Conservation (phyloP, 495 filamentous ascomycete species). For the Penicillium soppii region DNA sequence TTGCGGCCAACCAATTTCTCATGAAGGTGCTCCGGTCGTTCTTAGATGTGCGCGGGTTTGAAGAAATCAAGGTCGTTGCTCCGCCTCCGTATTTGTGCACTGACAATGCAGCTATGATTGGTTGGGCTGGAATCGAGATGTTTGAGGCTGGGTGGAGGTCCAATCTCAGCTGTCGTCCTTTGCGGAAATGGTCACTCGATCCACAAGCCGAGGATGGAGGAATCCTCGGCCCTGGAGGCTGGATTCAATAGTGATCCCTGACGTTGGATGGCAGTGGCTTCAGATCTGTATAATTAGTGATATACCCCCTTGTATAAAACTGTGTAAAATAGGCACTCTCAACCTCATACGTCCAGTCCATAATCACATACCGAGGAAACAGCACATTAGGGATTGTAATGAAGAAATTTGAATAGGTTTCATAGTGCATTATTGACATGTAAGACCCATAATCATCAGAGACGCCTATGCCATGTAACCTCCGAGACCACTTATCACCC, state of each 20-base stretch:
- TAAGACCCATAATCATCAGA: conserved; percentile 15
- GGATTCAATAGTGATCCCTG: conserved; percentile 23
- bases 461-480: conserved; percentile 30
- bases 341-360: neutral
- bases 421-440: conserved; percentile 8
- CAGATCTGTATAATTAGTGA: no score
- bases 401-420: neutral
- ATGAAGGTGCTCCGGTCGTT: conserved; percentile 61
- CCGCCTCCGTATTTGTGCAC: conserved; percentile 79
- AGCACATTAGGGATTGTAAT: neutral
- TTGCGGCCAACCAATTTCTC: conserved; percentile 80
- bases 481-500: conserved; percentile 21
- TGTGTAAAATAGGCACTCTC: conserved; percentile 26
- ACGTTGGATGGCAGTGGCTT: neutral
- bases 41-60: conserved; percentile 63
- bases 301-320: conserved; percentile 5
- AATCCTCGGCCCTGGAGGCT: conserved; percentile 42
- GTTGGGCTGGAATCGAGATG: conserved; percentile 93
- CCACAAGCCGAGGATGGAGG: conserved; percentile 51
- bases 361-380: no score
- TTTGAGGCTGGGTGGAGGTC: conserved; percentile 73
- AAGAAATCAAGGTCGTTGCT: conserved; percentile 60
- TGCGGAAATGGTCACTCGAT: conserved; percentile 81
- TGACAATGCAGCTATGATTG: conserved; percentile 98
- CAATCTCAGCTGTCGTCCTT: conserved; percentile 53